phyloP scores from a whole-genome alignment of 2,329 filamentous ascomycete species.

The Ophiostoma tasmaniense region DNA sequence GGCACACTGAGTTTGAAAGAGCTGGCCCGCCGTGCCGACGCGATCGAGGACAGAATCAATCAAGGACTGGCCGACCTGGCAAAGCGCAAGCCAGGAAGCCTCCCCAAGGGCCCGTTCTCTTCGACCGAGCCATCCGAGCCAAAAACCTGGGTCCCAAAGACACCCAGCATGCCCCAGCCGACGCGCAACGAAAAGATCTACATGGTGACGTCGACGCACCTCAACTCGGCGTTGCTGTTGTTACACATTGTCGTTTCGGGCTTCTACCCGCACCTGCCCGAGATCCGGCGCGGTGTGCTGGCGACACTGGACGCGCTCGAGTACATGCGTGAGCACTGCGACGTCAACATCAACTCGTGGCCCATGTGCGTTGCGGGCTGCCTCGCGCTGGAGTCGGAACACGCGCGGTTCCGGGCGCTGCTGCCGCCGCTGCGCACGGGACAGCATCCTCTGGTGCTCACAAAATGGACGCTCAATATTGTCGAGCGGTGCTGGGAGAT shows the following conservation, averaged over 20 bases:
- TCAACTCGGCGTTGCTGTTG: conserved; percentile 6
- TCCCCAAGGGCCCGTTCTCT: not conserved
- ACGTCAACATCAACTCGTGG: conserved; percentile 13
- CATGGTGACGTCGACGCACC: conserved; percentile 14
- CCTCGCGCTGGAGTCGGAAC: conserved; percentile 14
- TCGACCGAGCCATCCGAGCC: not conserved
- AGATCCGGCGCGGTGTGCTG: conserved; percentile 14
- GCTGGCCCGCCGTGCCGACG: conserved; percentile 12
- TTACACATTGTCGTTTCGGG: conserved; percentile 14
- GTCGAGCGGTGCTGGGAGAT: conserved; percentile 16
- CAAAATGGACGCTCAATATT: conserved; percentile 13
- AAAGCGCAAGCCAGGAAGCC: not conserved
- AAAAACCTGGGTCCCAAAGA: not conserved
- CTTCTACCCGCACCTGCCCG: conserved; percentile 11
- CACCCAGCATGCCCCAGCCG: not conserved
- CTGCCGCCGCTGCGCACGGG: conserved; percentile 6
- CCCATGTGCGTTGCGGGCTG: conserved; percentile 14
- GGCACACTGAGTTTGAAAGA: conserved; percentile 13
- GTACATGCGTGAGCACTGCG: conserved; percentile 13
- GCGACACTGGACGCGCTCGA: conserved; percentile 10
- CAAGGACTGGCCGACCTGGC: conserved; percentile 7
- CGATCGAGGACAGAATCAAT: conserved; percentile 6
- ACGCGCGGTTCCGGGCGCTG: conserved; percentile 13
- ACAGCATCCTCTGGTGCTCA: conserved; percentile 15
- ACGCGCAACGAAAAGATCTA: conserved; percentile 8